Conservation (phyloP, 129 eudicot genomes). For the Erigeron canadensis region DNA sequence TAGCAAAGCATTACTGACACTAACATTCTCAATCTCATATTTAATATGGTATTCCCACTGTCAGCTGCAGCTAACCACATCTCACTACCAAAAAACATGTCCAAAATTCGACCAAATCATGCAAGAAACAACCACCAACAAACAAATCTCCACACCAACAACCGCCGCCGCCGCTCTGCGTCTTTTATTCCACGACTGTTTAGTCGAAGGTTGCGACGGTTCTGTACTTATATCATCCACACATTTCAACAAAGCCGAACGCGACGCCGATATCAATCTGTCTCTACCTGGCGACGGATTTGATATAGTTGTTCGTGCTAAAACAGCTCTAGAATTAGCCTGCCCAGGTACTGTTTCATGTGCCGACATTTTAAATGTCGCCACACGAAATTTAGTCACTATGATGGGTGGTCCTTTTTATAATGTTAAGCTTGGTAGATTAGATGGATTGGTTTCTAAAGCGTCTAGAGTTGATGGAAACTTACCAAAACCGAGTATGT, state of each 20-base stretch:
- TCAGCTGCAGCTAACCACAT: slow-evolving; percentile 37
- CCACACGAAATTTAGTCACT: slow-evolving; percentile 57
- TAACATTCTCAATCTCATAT: slow-evolving; percentile 23
- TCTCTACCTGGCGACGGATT: slow-evolving; percentile 92
- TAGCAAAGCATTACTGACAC: background rate
- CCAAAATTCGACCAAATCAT: slow-evolving; percentile 66
- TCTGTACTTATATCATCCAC: slow-evolving; percentile 78
- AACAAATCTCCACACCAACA: slow-evolving; percentile 83
- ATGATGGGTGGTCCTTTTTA: slow-evolving; percentile 80
- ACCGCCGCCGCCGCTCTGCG: slow-evolving; percentile 88
- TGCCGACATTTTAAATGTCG: slow-evolving; percentile 76
- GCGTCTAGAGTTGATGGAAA: slow-evolving; percentile 47
- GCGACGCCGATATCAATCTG: slow-evolving; percentile 93
- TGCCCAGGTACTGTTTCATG: slow-evolving; percentile 91
- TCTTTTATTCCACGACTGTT: slow-evolving; percentile 87
- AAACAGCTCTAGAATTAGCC: slow-evolving; percentile 78
- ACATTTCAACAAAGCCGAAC: slow-evolving; percentile 69
- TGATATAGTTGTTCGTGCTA: slow-evolving; percentile 81
- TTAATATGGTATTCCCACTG: slow-evolving; percentile 29
- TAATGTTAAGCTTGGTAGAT: slow-evolving; percentile 56
- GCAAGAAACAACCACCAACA: slow-evolving; percentile 71
- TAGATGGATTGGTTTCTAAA: slow-evolving; percentile 43
- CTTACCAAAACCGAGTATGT: slow-evolving; percentile 58
- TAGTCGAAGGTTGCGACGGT: slow-evolving; percentile 77
- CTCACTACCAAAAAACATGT: slow-evolving; percentile 60